Evolutionary conservation across 352 stramenopile genomes (phyloP), one percentile per base, ranked within the genome.

Genomic region (Phytopythium vexans): DNA sequence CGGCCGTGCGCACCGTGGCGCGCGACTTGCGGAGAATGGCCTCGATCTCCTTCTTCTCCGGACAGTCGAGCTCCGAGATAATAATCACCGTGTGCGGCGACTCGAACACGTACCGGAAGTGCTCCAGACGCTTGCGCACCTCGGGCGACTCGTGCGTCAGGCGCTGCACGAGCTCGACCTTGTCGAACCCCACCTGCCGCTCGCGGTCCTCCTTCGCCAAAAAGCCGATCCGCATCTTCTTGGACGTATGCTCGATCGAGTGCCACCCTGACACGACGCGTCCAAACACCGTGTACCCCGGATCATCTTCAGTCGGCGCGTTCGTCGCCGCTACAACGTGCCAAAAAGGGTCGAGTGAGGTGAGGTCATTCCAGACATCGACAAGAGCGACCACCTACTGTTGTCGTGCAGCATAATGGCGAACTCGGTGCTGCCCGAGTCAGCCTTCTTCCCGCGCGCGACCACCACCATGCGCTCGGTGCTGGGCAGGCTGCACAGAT

Each of bases 61-160:
- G 82, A 46, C 94, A 99, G 60, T 96, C 94, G 14, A 87, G 80
- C 65, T 98, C 97, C 10, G 89, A 95, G 55, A 98, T 96, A 41
- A 99, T 86, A 16, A 98, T 86, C 32, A 98, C 86, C 32, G 88
- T 91, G 63, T 97, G 81, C 32, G 66, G 68, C 1, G 77, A 88
- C 64, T 90, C 77, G 1, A 92, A 60, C 45, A 85, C 77, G 41
- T 92, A 66, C 32, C 62, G 77, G 31, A 94, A 73, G 62, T 89
- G 79, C 56, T 94, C 84, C 6, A 94, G 63, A 5, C 78, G 76
- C 52, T 64, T 67, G 47, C 60, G 73, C 44, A 73, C 75, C 52
- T 88, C 64, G 4, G 66, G 27, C 34, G 83, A 71, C 53, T 89
- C 68, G 50, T 89, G 86, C 15, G 78, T 75, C 38, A 90, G 41